phyloP scores from a whole-genome alignment of 2,329 filamentous ascomycete genomes.

The Didymella arachidicola region DNA sequence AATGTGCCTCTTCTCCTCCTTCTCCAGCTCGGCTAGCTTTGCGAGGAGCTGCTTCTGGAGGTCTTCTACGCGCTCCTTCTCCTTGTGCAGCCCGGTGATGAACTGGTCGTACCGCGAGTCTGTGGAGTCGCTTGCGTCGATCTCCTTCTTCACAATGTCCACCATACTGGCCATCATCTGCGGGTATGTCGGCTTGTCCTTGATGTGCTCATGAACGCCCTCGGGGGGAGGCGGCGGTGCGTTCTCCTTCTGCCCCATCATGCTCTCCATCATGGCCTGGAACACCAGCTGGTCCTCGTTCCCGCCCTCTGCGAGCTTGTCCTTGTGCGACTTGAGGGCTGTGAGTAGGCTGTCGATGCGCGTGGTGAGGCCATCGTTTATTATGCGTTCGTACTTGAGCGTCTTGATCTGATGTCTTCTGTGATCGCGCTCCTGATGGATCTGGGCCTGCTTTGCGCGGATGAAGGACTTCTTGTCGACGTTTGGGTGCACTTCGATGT shows the following conservation, averaged over 20 bases:
- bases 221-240: slow-evolving; percentile 75
- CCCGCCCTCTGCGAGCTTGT: slow-evolving; percentile 45
- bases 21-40: slow-evolving; percentile 83
- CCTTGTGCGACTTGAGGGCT: slow-evolving; percentile 76
- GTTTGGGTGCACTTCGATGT: slow-evolving; percentile 98
- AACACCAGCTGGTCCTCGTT: slow-evolving; percentile 83
- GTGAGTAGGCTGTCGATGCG: slow-evolving; percentile 82
- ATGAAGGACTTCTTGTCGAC: slow-evolving; percentile 99
- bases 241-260: slow-evolving; percentile 66
- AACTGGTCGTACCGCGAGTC: slow-evolving; percentile 75
- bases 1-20: slow-evolving; percentile 86
- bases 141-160: slow-evolving; percentile 87
- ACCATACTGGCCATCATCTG: slow-evolving; percentile 98
- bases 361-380: slow-evolving; percentile 88
- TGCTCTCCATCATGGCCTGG: slow-evolving; percentile 82
- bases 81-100: slow-evolving; percentile 77
- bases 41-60: slow-evolving; percentile 77
- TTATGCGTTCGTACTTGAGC: slow-evolving; percentile 87
- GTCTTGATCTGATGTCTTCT: slow-evolving; percentile 89
- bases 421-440: slow-evolving; percentile 87
- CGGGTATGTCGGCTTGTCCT: slow-evolving; percentile 83
- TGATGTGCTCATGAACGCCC: slow-evolving; percentile 77
- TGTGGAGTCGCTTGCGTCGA: slow-evolving; percentile 75
- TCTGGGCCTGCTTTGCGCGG: slow-evolving; percentile 95
- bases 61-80: slow-evolving; percentile 78